Base-by-base conservation (phyloP, 2,329 filamentous ascomycete species). In the Trichoderma polysporum region DNA sequence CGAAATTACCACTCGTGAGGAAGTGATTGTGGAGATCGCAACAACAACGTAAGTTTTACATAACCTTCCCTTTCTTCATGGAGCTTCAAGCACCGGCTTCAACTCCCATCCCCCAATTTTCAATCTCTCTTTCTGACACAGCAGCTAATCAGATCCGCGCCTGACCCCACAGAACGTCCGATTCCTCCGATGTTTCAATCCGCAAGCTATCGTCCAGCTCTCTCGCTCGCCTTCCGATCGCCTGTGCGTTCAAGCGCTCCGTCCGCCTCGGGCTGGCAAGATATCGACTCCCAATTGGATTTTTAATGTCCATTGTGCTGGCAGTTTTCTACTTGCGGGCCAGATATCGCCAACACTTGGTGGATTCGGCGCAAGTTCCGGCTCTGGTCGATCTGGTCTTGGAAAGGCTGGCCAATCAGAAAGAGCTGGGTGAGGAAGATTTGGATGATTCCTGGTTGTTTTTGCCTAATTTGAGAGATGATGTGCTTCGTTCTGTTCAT, bases 151-250 rank as follows among this genome's bases (percentile, higher is more conserved):
- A 97, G 93, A 90, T 86, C 84, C 84, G 82, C 86, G 82, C 80
- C 86, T 83, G 82, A 86, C 78, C 83, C 89, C 81, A 88, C 88
- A 94, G 92, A 92, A 82, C 85, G 83, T 79, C 82, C 84, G 79
- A 81, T 86, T 84, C 86, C 85, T 81, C 80, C 82, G 79, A 83
- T 84, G 80, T 88, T 88, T 75, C 84, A 83, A 77, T 78, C 79
- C 81, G 83, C 83, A 82, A 82, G 79, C 87, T 97, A 85, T 87
- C 88, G 80, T 94, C 91, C 82, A 91, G 87, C 84, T 96, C 92
- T 84, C 91, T 97, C 90, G 91, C 94, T 86, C 87, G 91, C 80
- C 86, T 98, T 90, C 87, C 94, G 82, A 84, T 97, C 90, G 77
- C 82, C 83, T 97, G 92, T 81, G 87, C 91, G 80, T 74, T 93